These are phyloP conservation scores for Hibiscus mutabilis DNA, from an alignment of 345 rosid species.

Conservation along the genomic window DNA sequence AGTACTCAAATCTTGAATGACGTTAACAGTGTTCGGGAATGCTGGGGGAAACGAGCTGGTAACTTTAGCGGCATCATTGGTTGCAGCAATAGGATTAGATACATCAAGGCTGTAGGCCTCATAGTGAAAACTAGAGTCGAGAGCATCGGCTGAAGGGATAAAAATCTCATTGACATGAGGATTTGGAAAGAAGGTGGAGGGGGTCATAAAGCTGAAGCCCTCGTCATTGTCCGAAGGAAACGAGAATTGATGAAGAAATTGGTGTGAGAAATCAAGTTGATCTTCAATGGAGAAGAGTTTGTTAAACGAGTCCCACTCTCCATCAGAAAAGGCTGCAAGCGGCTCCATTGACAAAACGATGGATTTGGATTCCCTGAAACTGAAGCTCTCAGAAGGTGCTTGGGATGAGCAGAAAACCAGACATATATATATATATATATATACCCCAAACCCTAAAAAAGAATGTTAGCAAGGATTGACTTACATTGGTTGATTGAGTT, in stretches of 20 bases:
- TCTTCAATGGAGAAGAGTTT: constrained; percentile 30
- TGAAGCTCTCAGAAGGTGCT: background rate
- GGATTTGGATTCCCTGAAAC: too few species aligned
- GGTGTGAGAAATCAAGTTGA: constrained; percentile 22
- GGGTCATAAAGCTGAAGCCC: background rate
- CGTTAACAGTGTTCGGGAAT: constrained; percentile 12
- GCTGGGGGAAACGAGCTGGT: constrained; percentile 15
- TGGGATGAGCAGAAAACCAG: background rate
- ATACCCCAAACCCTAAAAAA: background rate
- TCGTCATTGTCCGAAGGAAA: constrained; percentile 19
- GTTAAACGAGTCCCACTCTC: constrained; percentile 45
- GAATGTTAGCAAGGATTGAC: constrained; percentile 39
- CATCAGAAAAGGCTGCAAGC: constrained; percentile 34
- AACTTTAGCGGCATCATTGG: constrained; percentile 9
- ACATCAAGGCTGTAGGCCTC: background rate
- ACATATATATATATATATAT: too few species aligned
- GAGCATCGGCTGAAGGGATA: constrained; percentile 17
- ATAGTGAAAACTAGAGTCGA: constrained; percentile 12
- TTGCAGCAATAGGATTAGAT: constrained; percentile 4
- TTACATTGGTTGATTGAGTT: constrained; percentile 21
- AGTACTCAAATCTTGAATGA: constrained; percentile 4
- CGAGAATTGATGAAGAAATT: constrained; percentile 24
- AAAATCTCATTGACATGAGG: constrained; percentile 19
- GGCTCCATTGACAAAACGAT: constrained; percentile 26
- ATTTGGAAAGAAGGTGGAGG: background rate